Conservation (phyloP, 495 filamentous ascomycete species). For the Penicillium flavigenum region DNA sequence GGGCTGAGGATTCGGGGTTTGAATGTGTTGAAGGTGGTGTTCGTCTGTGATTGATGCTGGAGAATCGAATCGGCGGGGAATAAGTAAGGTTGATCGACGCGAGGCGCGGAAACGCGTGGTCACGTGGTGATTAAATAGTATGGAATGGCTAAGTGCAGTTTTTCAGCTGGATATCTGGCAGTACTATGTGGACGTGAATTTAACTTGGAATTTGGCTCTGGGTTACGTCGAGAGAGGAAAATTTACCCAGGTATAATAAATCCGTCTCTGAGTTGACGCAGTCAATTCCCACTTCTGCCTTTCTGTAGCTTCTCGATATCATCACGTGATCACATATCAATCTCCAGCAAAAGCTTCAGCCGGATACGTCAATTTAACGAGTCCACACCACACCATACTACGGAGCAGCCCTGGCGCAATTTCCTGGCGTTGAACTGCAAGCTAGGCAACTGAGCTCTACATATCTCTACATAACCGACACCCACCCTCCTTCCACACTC, state of each 20-base stretch:
- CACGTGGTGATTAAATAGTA: slow-evolving; percentile 25
- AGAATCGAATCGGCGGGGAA: slow-evolving; percentile 4
- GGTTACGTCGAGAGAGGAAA: neutral
- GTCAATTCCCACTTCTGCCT: neutral
- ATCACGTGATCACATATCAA: slow-evolving; percentile 20
- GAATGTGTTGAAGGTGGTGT: slow-evolving; percentile 3
- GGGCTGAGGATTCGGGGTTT: neutral
- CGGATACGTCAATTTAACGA: slow-evolving; percentile 25
- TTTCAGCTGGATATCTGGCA: neutral
- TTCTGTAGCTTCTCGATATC: neutral
- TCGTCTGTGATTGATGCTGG: neutral
- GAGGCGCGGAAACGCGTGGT: slow-evolving; percentile 30
- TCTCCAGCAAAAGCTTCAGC: slow-evolving; percentile 35
- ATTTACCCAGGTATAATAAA: neutral
- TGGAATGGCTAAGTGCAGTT: neutral
- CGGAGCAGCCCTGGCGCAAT: slow-evolving; percentile 24
- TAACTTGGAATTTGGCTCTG: neutral
- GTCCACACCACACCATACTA: slow-evolving; percentile 36
- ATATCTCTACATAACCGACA: slow-evolving; percentile 8
- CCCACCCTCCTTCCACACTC: neutral
- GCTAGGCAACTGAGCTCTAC: slow-evolving; percentile 31
- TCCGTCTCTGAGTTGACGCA: neutral
- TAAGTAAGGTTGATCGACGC: slow-evolving; percentile 15
- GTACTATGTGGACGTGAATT: neutral
- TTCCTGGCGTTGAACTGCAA: slow-evolving; percentile 12